These are phyloP conservation scores for Orbilia oligospora DNA, from an alignment of 2,329 filamentous ascomycete genomes.

Conservation along the genomic window DNA sequence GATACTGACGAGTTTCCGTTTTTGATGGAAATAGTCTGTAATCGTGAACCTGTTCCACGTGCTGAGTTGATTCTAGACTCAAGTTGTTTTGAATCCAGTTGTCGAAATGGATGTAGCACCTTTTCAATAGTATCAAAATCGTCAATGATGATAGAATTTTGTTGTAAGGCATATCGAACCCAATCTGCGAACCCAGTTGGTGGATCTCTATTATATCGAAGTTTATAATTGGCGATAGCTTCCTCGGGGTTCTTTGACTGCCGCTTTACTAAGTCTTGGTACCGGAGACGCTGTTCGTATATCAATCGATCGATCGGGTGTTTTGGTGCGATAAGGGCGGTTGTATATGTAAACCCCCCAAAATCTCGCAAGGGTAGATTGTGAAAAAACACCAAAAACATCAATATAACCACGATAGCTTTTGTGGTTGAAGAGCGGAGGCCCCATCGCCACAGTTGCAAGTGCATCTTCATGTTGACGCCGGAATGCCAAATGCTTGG, in stretches of 20 bases:
- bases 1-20: background rate
- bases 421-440: slow-evolving; percentile 1
- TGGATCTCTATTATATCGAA: slow-evolving; percentile 17
- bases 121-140: slow-evolving; percentile 33
- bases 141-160: slow-evolving; percentile 20
- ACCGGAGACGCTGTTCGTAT: slow-evolving; percentile 6
- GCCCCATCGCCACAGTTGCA: slow-evolving; percentile 4
- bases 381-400: slow-evolving; percentile 7
- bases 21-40: slow-evolving; percentile 2
- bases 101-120: slow-evolving; percentile 13
- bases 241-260: slow-evolving; percentile 22
- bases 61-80: slow-evolving; percentile 1
- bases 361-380: background rate
- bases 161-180: slow-evolving; percentile 11
- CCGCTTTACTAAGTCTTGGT: slow-evolving; percentile 5
- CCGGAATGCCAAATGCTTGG: background rate
- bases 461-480: background rate
- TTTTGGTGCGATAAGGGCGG: background rate
- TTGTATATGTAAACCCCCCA: too few species aligned
- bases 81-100: slow-evolving; percentile 1
- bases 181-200: slow-evolving; percentile 15
- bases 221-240: slow-evolving; percentile 18
- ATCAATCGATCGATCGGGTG: slow-evolving; percentile 17
- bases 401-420: background rate
- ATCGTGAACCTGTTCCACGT: background rate